phyloP scores from a whole-genome alignment of 1,139 yeast genomes.

The Zygosaccharomyces sapae region DNA sequence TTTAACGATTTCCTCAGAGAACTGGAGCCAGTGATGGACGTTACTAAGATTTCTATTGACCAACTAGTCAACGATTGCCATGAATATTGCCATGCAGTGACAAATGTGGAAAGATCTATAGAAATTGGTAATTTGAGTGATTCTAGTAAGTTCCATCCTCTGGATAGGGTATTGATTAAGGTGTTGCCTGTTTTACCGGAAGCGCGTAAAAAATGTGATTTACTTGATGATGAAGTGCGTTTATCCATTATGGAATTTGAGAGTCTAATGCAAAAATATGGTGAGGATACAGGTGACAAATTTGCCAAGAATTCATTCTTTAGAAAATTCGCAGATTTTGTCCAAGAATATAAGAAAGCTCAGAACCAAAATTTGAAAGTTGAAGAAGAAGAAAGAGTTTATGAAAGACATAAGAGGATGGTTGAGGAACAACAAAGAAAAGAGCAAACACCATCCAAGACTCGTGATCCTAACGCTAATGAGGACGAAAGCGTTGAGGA shows the following conservation, averaged over 20 bases:
- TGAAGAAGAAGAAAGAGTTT: slow-evolving; percentile 66
- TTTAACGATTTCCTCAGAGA: slow-evolving; percentile 57
- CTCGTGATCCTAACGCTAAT: background rate
- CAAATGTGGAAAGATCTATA: slow-evolving; percentile 66
- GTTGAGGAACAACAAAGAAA: slow-evolving; percentile 45
- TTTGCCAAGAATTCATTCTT: slow-evolving; percentile 67
- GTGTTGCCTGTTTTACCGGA: slow-evolving; percentile 63
- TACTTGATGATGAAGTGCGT: slow-evolving; percentile 58
- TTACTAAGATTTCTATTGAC: slow-evolving; percentile 64
- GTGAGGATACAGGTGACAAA: slow-evolving; percentile 68
- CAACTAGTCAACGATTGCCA: slow-evolving; percentile 60
- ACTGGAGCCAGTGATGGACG: slow-evolving; percentile 52
- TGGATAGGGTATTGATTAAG: slow-evolving; percentile 58
- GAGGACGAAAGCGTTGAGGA: slow-evolving; percentile 18
- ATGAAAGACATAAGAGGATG: slow-evolving; percentile 60
- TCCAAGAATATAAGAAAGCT: slow-evolving; percentile 61
- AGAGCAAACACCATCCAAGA: slow-evolving; percentile 1
- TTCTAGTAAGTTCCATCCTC: slow-evolving; percentile 69
- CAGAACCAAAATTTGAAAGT: slow-evolving; percentile 59
- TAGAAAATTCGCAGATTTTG: slow-evolving; percentile 60
- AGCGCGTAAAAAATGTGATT: slow-evolving; percentile 63
- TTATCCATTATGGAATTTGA: slow-evolving; percentile 66
- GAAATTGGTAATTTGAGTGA: slow-evolving; percentile 77
- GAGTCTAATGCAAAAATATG: slow-evolving; percentile 65
- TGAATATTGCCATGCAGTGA: slow-evolving; percentile 52